These are phyloP conservation scores for Emmonsiellopsis sp. DNA, from an alignment of 2,329 filamentous ascomycete species.

Conservation along the genomic window DNA sequence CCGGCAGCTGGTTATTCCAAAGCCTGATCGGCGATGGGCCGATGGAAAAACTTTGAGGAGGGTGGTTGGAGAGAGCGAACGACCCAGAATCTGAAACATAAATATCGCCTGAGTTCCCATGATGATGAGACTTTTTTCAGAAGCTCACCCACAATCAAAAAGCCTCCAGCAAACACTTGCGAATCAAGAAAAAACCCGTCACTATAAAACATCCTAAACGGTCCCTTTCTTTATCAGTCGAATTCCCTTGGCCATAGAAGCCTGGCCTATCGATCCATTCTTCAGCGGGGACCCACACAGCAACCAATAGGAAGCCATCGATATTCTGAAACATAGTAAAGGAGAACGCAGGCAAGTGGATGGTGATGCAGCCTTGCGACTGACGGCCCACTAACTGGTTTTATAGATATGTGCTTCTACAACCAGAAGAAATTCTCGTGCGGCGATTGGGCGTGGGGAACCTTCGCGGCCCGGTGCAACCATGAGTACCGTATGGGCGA, in stretches of 20 bases:
- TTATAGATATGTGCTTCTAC: conserved; percentile 80
- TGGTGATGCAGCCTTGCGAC: conserved; percentile 13
- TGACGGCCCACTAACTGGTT: conserved; percentile 15
- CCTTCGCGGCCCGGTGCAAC: conserved; percentile 85
- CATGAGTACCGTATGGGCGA: conserved; percentile 93
- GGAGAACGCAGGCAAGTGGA: conserved; percentile 24
- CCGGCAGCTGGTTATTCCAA: conserved; percentile 14
- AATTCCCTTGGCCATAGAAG: conserved; percentile 14
- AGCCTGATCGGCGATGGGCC: conserved; percentile 25
- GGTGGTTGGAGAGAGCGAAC: conserved; percentile 12
- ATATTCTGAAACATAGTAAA: conserved; percentile 26
- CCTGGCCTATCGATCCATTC: conserved; percentile 24
- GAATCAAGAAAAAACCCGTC: conserved; percentile 19
- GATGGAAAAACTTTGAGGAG: neutral
- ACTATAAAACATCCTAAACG: conserved; percentile 11
- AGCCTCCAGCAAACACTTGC: conserved; percentile 14
- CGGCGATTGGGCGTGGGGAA: conserved; percentile 90
- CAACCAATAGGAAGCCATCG: conserved; percentile 23
- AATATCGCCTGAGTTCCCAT: conserved; percentile 27
- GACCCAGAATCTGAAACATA: conserved; percentile 25
- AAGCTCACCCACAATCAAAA: conserved; percentile 23
- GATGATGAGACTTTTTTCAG: conserved; percentile 18
- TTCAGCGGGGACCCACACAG: conserved; percentile 6
- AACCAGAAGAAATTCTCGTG: conserved; percentile 79
- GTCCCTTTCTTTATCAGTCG: conserved; percentile 10